A percentile compares a stretch with the other conserved stretches of the same genome.
Conservation (phyloP, 192 early-diverging fungal species). For the Coemansia sp. region DNA sequence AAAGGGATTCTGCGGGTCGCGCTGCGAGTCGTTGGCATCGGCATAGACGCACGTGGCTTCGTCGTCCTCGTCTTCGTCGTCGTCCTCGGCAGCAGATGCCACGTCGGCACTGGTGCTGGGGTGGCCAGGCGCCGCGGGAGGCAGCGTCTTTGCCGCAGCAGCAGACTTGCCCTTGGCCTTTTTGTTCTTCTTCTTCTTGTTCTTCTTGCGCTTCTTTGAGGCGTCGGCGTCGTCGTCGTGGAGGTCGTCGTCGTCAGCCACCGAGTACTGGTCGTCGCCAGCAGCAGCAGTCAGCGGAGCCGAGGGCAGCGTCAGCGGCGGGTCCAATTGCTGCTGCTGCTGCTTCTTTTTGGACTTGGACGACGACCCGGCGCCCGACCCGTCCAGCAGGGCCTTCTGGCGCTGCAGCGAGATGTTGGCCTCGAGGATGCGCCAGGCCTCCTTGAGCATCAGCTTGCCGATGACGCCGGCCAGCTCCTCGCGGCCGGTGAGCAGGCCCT, state of each 20-base stretch:
- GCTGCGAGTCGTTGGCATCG: neutral
- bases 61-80: conserved; percentile 20
- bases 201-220: conserved; percentile 50
- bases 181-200: conserved; percentile 52
- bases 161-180: conserved; percentile 40
- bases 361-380: conserved; percentile 11
- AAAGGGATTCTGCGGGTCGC: conserved; percentile 48
- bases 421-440: conserved; percentile 72
- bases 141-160: neutral
- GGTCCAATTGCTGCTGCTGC: neutral
- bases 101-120: neutral
- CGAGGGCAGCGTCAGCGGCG: neutral
- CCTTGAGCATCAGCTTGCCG: conserved; percentile 73
- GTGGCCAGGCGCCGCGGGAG: neutral
- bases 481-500: conserved; percentile 71
- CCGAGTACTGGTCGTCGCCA: conserved; percentile 10
- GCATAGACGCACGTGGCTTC: neutral
- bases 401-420: conserved; percentile 59
- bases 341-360: neutral
- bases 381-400: conserved; percentile 44
- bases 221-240: conserved; percentile 22
- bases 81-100: conserved; percentile 11
- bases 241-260: conserved; percentile 22
- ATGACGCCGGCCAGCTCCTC: conserved; percentile 72
- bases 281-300: neutral